Evolutionary conservation across 352 stramenopile species (phyloP), one percentile per base, ranked within the genome.

Genomic region (Pythium brassicae): DNA sequence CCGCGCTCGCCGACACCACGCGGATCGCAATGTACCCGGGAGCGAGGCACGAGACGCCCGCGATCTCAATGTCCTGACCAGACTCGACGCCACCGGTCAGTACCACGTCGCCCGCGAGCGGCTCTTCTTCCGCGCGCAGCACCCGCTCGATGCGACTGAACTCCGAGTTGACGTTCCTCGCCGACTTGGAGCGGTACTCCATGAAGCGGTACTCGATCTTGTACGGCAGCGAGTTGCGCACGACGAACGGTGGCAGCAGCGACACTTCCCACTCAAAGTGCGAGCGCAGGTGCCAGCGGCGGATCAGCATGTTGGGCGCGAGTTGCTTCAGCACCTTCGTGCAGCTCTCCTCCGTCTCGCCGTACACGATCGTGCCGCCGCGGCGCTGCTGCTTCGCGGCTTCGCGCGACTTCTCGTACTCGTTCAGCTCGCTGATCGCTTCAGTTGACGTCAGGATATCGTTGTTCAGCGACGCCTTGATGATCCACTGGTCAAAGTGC

Each of bases 191-290:
- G 49, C 86, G 86, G 70, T 95, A 95, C 55, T 95, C 85, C 3
- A 92, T 66, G 57, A 93, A 92, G 2, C 82, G 77, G 60, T 90
- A 95, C 48, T 95, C 83, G 47, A 95, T 68, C 48, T 81, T 73
- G 61, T 95, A 95, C 27, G 85, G 85, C 29, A 95, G 59, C 39
- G 85, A 89, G 59, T 95, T 95, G n/a, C 83, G 85, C 20, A 95
- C 71, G 14, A 93, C 79, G 53, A 95, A 91, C n/a, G 79, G 69
- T 53, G 85, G 78, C 12, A 92, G 35, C 14, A 95, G 56, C 6
- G 78, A 80, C 5, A 93, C 58, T 61, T 95, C 85, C 77, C 77
- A 95, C 53, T 93, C 81, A 35, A 93, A 83, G 55, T 89, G 72
- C 5, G 78, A 79, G n/a, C 71, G 78, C 19, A 91, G 50, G 55